Percentiles rank a stretch among this genome's conserved stretches.
Evolutionary conservation across 2,329 filamentous ascomycete species (phyloP).

Genomic region (Graphilbum ipis-grandicollis): DNA sequence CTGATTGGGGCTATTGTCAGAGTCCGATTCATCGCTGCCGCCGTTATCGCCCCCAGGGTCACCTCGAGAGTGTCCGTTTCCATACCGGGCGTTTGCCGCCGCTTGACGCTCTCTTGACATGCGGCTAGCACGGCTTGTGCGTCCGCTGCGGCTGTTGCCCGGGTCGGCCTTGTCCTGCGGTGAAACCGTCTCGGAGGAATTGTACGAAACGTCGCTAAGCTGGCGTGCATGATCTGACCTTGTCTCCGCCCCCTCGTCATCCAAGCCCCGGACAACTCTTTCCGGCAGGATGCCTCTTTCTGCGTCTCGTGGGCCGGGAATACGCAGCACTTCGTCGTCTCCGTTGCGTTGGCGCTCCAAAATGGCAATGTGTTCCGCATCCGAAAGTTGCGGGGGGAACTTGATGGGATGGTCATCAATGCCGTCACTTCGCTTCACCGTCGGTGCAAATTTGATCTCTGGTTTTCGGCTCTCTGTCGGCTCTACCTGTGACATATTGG

Average conservation of each 20-base stretch:
- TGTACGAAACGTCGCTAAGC: constrained; percentile 14
- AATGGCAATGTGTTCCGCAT: constrained; percentile 77
- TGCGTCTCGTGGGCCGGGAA: constrained; percentile 80
- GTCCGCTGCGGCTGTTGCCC: background rate
- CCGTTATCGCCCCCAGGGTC: constrained; percentile 1
- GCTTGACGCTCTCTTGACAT: background rate
- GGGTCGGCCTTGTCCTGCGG: background rate
- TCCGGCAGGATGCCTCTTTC: constrained; percentile 63
- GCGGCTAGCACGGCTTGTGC: background rate
- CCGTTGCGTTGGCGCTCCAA: constrained; percentile 65
- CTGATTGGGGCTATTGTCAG: background rate
- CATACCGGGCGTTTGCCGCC: background rate
- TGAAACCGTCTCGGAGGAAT: constrained; percentile 10
- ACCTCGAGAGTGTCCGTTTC: constrained; percentile 4
- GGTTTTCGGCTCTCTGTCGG: constrained; percentile 13
- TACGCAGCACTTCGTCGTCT: constrained; percentile 59
- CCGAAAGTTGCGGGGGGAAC: constrained; percentile 33
- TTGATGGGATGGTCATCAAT: constrained; percentile 29
- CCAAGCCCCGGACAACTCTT: constrained; percentile 22
- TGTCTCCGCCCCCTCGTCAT: constrained; percentile 17
- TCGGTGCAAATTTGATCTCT: constrained; percentile 53
- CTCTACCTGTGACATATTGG: constrained; percentile 6
- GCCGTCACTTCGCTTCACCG: constrained; percentile 42
- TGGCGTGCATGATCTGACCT: constrained; percentile 5
- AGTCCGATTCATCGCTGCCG: background rate